phyloP scores from a whole-genome alignment of 164 flowering plant genomes.

The Platanus orientalis region DNA sequence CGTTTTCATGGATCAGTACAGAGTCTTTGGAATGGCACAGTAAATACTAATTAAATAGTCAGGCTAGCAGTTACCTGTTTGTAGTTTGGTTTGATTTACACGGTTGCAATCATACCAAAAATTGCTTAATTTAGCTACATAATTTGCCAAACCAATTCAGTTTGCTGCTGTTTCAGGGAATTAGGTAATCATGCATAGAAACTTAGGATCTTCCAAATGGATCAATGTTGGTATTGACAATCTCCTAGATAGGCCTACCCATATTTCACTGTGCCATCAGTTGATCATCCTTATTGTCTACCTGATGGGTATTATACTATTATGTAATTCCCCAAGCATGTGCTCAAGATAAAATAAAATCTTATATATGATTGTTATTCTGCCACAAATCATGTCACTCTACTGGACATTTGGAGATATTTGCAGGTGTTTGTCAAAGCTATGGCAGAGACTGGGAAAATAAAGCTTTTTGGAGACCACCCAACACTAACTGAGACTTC shows the following conservation, averaged over 20 bases:
- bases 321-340: background rate
- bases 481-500: conserved; percentile 89
- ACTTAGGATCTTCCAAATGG: background rate
- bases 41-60: too few species aligned
- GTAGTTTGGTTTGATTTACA: too few species aligned
- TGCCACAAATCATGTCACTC: background rate
- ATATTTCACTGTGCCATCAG: background rate
- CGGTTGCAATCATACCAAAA: too few species aligned
- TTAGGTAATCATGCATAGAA: too few species aligned
- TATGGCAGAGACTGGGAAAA: conserved; percentile 93
- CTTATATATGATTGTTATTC: background rate
- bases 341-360: background rate
- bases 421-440: conserved; percentile 87
- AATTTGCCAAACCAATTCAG: too few species aligned
- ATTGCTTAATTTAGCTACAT: too few species aligned
- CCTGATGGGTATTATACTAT: conserved; percentile 1
- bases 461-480: conserved; percentile 82
- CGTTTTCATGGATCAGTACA: too few species aligned
- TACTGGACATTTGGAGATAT: conserved; percentile 6
- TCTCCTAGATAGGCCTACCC: background rate
- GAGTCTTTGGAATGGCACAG: too few species aligned
- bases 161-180: too few species aligned
- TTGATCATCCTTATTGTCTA: background rate
- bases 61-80: too few species aligned
- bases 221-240: background rate